Percentiles rank a stretch among this genome's conserved stretches.
Conservation (phyloP, 805 yeast species). For the Geotrichum ghanense region DNA sequence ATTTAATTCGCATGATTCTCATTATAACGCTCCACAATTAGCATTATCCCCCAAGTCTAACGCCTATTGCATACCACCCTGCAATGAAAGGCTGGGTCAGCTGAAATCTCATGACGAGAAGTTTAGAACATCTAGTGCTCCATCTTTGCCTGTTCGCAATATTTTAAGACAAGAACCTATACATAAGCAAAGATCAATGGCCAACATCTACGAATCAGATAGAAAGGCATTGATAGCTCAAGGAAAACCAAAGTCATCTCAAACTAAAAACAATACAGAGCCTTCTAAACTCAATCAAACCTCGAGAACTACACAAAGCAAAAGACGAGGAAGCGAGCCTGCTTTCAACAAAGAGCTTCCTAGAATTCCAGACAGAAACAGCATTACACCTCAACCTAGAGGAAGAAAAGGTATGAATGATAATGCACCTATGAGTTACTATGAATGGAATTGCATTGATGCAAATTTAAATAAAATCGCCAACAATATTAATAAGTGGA, state of each 20-base stretch:
- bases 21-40: no score
- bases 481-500: not conserved
- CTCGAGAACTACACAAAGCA: no score
- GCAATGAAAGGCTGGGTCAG: no score
- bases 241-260: no score
- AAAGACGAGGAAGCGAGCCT: not conserved
- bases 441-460: slow-evolving; percentile 1
- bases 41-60: no score
- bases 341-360: not conserved
- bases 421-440: not conserved
- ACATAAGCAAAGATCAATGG: not conserved
- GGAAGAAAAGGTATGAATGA: not conserved
- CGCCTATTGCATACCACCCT: no score
- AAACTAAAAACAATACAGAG: no score
- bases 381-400: not conserved
- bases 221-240: not conserved
- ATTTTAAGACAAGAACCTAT: no score
- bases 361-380: not conserved
- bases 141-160: not conserved
- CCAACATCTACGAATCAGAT: not conserved
- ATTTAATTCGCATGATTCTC: no score
- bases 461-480: not conserved
- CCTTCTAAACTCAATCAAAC: no score
- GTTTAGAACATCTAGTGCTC: not conserved
- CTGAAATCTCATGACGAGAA: no score